Evolutionary conservation across 1,139 yeast genomes (phyloP).

Genomic region (Blastobotrys aristatus): DNA sequence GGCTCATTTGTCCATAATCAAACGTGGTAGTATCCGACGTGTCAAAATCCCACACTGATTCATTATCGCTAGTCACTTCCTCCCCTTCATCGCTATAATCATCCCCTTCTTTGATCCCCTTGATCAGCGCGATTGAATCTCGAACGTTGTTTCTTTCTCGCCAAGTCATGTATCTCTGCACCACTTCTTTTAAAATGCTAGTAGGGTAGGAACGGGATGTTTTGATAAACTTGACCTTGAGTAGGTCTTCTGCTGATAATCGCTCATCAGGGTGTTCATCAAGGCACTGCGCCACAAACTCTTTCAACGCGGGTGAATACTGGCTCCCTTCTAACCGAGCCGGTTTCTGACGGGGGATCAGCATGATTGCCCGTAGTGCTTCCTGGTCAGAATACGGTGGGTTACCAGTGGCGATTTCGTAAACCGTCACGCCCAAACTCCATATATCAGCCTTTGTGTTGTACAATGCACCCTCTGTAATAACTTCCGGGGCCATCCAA

Average conservation of each 20-base stretch:
- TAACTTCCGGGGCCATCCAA: conserved; percentile 99
- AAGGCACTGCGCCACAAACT: conserved; percentile 82
- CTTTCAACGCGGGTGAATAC: conserved; percentile 71
- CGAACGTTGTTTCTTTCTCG: conserved; percentile 34
- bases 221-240: conserved; percentile 67
- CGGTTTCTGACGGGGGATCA: conserved; percentile 89
- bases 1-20: conserved; percentile 11
- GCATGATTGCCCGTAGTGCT: conserved; percentile 89
- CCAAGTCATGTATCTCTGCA: conserved; percentile 79
- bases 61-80: conserved; percentile 26
- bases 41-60: conserved; percentile 40
- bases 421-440: conserved; percentile 91
- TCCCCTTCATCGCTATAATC: conserved; percentile 38
- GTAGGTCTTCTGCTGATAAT: conserved; percentile 78
- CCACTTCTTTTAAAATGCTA: conserved; percentile 60
- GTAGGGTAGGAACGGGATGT: conserved; percentile 58
- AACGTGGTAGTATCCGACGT: conserved; percentile 16
- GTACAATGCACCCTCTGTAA: conserved; percentile 84
- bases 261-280: conserved; percentile 92
- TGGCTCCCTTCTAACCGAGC: conserved; percentile 91
- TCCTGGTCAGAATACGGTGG: conserved; percentile 98
- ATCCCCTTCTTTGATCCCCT: conserved; percentile 15
- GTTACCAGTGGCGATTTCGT: conserved; percentile 93
- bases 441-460: conserved; percentile 86
- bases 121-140: conserved; percentile 28